These are phyloP conservation scores for Sporothrix dimorphospora DNA, from an alignment of 2,329 filamentous ascomycete genomes.

Conservation along the genomic window DNA sequence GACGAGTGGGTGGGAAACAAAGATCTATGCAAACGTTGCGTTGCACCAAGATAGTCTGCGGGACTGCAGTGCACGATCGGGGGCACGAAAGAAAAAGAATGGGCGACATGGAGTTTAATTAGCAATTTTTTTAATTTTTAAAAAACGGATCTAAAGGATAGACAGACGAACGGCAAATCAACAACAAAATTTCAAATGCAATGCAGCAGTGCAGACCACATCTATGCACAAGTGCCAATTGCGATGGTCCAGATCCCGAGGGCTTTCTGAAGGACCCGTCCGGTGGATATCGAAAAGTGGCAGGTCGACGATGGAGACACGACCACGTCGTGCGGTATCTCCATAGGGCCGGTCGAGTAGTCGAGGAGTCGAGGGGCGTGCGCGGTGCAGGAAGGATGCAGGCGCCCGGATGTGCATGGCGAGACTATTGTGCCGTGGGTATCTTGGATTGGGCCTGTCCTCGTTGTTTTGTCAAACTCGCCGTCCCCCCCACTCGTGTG, in stretches of 20 bases:
- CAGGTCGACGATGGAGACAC: background rate
- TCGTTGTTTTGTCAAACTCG: background rate
- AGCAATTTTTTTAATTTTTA: background rate
- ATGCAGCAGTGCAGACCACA: background rate
- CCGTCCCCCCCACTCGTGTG: background rate
- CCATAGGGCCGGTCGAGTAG: background rate
- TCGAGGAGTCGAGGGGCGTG: background rate
- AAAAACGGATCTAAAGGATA: background rate
- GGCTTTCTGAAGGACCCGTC: too few species aligned
- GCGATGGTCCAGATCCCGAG: too few species aligned
- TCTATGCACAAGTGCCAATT: slow-evolving; percentile 12
- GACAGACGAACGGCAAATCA: background rate
- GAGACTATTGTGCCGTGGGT: background rate
- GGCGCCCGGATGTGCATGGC: background rate
- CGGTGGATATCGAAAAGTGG: too few species aligned
- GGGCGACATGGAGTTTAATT: background rate
- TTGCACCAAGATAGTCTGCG: background rate
- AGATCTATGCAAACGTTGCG: background rate
- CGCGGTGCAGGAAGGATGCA: background rate
- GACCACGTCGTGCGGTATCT: background rate
- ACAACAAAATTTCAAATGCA: background rate
- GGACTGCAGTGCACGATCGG: background rate
- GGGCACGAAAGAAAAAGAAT: background rate
- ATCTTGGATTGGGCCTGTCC: slow-evolving; percentile 4
- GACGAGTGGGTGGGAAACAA: background rate